Conservation (phyloP, 805 yeast species). For the Cyberlindnera maritima region DNA sequence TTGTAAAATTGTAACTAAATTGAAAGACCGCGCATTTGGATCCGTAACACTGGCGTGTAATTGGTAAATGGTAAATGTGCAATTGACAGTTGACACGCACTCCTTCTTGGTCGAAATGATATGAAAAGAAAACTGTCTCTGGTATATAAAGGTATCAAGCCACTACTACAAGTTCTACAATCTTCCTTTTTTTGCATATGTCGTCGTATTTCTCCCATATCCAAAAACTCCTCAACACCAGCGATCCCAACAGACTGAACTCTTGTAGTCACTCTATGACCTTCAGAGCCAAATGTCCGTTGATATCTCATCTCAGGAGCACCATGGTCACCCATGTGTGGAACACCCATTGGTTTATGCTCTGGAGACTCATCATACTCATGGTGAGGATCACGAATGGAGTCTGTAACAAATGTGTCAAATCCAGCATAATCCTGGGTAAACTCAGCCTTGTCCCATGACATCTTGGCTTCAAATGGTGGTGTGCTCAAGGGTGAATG, state of each 20-base stretch:
- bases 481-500: background rate
- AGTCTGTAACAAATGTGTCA: background rate
- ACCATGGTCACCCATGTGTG: too few species aligned
- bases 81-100: too few species aligned
- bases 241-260: background rate
- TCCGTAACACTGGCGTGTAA: too few species aligned
- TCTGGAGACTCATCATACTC: background rate
- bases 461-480: background rate
- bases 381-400: background rate
- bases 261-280: conserved; percentile 10
- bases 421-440: background rate
- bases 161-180: background rate
- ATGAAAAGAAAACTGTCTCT: too few species aligned
- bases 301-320: conserved; percentile 14
- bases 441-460: background rate
- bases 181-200: background rate
- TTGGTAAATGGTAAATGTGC: too few species aligned
- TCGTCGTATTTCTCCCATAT: conserved; percentile 4
- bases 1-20: too few species aligned
- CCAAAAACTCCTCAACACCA: background rate
- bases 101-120: too few species aligned
- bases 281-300: conserved; percentile 12
- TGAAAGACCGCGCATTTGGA: too few species aligned
- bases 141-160: background rate
- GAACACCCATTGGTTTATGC: too few species aligned